Evolutionary conservation across 139 green algal species (phyloP).

Genomic region (Chlorella vulgaris): DNA sequence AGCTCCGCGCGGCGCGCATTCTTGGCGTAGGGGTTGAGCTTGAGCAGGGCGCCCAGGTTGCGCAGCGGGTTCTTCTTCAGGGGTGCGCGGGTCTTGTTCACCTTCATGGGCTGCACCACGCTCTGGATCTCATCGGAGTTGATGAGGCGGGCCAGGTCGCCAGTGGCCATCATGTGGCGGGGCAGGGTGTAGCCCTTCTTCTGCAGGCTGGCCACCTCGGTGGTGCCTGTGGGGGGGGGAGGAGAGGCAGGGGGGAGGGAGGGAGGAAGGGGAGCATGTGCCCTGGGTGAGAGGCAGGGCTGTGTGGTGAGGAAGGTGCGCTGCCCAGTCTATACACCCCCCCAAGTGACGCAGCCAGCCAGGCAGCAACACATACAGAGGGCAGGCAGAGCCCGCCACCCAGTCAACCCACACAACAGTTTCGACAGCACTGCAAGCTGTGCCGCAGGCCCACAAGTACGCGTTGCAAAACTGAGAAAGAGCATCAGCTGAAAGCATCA

Average conservation of each 20-base stretch:
- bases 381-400: too few species aligned
- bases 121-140: slow-evolving; percentile 96
- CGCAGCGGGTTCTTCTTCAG: slow-evolving; percentile 99
- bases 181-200: slow-evolving; percentile 99
- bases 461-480: not conserved
- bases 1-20: slow-evolving; percentile 65
- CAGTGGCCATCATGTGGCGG: slow-evolving; percentile 87
- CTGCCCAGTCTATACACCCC: too few species aligned
- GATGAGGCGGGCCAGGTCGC: slow-evolving; percentile 95
- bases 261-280: not conserved
- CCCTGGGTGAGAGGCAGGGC: too few species aligned
- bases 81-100: slow-evolving; percentile 48
- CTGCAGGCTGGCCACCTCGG: slow-evolving; percentile 59
- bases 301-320: too few species aligned
- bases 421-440: not conserved
- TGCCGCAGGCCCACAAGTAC: too few species aligned
- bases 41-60: slow-evolving; percentile 95
- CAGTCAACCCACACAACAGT: too few species aligned
- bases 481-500: not conserved
- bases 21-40: slow-evolving; percentile 98
- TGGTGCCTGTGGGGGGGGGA: slow-evolving; percentile 57
- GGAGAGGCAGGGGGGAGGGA: not conserved
- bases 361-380: too few species aligned
- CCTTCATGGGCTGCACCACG: slow-evolving; percentile 73
- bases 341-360: too few species aligned